Evolutionary conservation across 495 filamentous ascomycete genomes (phyloP).

Genomic region (Xanthoparmelia taractica): DNA sequence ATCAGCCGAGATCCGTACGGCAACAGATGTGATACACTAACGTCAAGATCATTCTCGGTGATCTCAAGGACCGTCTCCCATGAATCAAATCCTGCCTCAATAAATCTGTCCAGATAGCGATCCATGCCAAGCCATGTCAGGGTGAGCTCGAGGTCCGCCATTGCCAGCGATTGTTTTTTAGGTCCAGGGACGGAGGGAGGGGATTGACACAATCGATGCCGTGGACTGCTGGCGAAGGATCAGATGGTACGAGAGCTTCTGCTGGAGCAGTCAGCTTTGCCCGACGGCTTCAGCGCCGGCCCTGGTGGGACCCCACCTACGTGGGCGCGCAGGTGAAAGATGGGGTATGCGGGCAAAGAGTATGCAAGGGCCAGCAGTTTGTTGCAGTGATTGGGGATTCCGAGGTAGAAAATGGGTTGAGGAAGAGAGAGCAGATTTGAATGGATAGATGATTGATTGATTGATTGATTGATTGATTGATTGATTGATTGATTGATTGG

Average conservation of each 20-base stretch:
- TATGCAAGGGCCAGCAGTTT: not conserved
- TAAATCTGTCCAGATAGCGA: slow-evolving; percentile 61
- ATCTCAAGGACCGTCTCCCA: slow-evolving; percentile 76
- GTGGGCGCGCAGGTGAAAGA: not conserved
- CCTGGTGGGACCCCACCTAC: not conserved
- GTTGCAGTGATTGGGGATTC: not conserved
- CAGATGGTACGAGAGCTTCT: not conserved
- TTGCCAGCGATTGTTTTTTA: slow-evolving; percentile 20
- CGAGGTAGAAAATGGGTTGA: not conserved
- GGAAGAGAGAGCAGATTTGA: not conserved
- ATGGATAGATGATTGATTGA: not conserved
- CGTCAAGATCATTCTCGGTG: slow-evolving; percentile 71
- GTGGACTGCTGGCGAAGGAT: not conserved
- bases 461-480: not conserved
- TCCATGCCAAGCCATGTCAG: slow-evolving; percentile 64
- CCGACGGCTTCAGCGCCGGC: not conserved
- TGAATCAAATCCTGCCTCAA: slow-evolving; percentile 70
- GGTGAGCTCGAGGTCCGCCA: slow-evolving; percentile 50
- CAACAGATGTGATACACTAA: not conserved
- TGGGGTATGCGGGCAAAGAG: not conserved
- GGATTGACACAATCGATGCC: not conserved
- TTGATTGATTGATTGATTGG: too few relatives aligned
- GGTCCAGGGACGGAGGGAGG: not conserved
- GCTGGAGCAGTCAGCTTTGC: not conserved
- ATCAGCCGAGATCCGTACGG: not conserved